Conservation (phyloP, 2,329 filamentous ascomycete genomes). For the Cladosporium halotolerans region DNA sequence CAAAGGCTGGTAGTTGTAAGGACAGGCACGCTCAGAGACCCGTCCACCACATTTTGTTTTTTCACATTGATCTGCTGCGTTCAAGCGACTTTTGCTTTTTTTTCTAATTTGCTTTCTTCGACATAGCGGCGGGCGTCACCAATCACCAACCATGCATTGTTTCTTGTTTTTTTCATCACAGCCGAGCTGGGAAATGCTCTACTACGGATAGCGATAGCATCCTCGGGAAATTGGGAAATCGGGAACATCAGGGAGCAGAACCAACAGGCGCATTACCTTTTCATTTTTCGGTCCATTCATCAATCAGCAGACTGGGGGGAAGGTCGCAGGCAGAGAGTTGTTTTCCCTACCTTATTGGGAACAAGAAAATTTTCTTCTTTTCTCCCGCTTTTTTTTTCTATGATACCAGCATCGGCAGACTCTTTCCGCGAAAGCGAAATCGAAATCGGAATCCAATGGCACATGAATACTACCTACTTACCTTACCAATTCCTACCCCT, state of each 20-base stretch:
- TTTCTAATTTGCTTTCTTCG: background rate
- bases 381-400: background rate
- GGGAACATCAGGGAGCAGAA: background rate
- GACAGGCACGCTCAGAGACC: constrained; percentile 9
- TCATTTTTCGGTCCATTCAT: background rate
- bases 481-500: too few relatives aligned
- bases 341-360: background rate
- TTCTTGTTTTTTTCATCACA: background rate
- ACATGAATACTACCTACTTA: too few relatives aligned
- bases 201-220: constrained; percentile 4
- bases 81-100: constrained; percentile 5
- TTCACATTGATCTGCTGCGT: constrained; percentile 5
- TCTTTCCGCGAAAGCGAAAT: too few relatives aligned
- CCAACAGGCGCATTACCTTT: background rate
- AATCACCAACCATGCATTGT: constrained; percentile 1
- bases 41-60: constrained; percentile 1
- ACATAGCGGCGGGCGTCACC: constrained; percentile 6
- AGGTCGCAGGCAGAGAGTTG: too few relatives aligned
- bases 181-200: background rate
- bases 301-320: too few relatives aligned
- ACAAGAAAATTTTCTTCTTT: background rate
- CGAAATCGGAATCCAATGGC: too few relatives aligned
- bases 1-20: constrained; percentile 66
- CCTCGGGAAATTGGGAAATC: background rate
- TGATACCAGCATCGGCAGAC: constrained; percentile 6